phyloP scores from a whole-genome alignment of 2,329 filamentous ascomycete species.

The Exophiala sp. region DNA sequence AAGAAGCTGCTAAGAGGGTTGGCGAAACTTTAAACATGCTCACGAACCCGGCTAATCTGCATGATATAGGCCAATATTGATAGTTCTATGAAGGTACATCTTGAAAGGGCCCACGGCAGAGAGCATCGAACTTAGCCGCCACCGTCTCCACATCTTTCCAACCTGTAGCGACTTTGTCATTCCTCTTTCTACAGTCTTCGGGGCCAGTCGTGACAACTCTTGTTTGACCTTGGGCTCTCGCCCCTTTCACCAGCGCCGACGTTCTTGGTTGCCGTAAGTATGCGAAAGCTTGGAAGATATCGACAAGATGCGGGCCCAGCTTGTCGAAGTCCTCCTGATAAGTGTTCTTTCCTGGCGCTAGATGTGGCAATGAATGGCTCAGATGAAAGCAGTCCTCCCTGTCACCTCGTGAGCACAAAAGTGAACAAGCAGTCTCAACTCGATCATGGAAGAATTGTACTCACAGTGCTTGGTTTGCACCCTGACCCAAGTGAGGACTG shows the following conservation, averaged over 20 bases:
- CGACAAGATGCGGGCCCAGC: not conserved
- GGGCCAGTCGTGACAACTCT: constrained; percentile 11
- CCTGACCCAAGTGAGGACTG: constrained; percentile 15
- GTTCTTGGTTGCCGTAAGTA: constrained; percentile 15
- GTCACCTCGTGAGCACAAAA: no score
- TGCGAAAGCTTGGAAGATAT: constrained; percentile 13
- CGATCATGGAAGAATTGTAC: no score
- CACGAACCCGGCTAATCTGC: not conserved
- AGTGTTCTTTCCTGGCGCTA: not conserved
- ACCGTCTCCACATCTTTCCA: constrained; percentile 9
- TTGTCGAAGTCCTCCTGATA: not conserved
- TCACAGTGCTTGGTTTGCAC: constrained; percentile 20
- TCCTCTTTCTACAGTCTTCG: constrained; percentile 6
- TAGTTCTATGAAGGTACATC: not conserved
- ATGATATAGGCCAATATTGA: not conserved
- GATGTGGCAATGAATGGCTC: constrained; percentile 5
- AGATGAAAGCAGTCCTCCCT: constrained; percentile 20
- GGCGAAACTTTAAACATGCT: not conserved
- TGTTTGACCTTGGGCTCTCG: constrained; percentile 10
- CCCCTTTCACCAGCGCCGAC: constrained; percentile 13
- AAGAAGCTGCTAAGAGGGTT: no score
- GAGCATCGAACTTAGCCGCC: constrained; percentile 7
- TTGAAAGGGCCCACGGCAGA: constrained; percentile 14
- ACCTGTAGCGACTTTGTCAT: constrained; percentile 6
- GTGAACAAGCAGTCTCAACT: no score